Conservation (phyloP, 306 rosid genomes). For the Quercus berberidifolia region DNA sequence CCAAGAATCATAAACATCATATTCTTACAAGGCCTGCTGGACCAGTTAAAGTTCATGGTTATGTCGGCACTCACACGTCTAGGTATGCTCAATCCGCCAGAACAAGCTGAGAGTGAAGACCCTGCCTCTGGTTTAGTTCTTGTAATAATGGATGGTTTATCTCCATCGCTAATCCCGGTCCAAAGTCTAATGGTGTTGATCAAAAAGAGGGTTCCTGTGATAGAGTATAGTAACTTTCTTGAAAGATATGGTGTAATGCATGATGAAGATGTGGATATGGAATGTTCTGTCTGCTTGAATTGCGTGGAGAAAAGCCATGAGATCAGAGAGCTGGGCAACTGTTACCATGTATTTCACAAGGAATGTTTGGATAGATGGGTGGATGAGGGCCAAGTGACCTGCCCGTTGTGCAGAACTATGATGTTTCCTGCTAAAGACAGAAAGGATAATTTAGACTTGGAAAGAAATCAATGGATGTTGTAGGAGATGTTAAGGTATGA, state of each 20-base stretch:
- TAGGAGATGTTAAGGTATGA: too few species aligned
- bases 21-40: background rate
- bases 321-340: conserved; percentile 19
- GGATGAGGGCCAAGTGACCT: conserved; percentile 19
- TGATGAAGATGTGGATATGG: background rate
- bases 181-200: conserved; percentile 11
- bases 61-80: conserved; percentile 1
- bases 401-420: conserved; percentile 38
- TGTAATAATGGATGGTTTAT: background rate
- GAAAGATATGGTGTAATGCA: background rate
- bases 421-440: background rate
- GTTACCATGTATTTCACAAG: conserved; percentile 30
- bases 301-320: conserved; percentile 24
- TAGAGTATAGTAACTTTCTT: background rate
- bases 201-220: conserved; percentile 25
- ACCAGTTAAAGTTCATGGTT: background rate
- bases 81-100: background rate
- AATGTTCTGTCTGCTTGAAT: conserved; percentile 25
- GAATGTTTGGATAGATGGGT: conserved; percentile 34
- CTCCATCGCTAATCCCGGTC: conserved; percentile 7
- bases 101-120: background rate
- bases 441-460: background rate
- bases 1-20: background rate
- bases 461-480: too few species aligned
- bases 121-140: background rate